Percentiles rank a stretch among this genome's conserved stretches.
phyloP scores from a whole-genome alignment of 2,329 filamentous ascomycete genomes.

The Arthroderma uncinatum region DNA sequence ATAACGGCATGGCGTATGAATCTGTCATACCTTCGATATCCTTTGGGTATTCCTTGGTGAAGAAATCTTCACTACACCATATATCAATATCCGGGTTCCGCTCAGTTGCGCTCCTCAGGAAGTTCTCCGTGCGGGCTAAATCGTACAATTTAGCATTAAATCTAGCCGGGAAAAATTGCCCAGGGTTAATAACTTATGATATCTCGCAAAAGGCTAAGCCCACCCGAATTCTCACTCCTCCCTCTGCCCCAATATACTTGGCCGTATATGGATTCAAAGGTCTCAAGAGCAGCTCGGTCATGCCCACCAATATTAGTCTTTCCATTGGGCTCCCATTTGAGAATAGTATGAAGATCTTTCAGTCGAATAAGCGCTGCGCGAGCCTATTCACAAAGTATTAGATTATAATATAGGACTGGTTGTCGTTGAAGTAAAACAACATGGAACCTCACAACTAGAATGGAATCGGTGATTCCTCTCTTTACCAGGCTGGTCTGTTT shows the following conservation, averaged over 20 bases:
- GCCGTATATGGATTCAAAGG: too few species aligned
- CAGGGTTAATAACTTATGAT: neutral
- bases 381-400: neutral
- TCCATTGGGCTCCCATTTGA: too few species aligned
- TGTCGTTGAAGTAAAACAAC: too few species aligned
- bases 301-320: too few species aligned
- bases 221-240: neutral
- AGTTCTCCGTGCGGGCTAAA: neutral
- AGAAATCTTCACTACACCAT: neutral
- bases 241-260: neutral
- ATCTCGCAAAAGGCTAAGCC: neutral
- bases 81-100: neutral
- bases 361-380: too few species aligned
- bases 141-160: neutral
- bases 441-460: neutral
- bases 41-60: neutral
- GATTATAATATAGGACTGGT: neutral
- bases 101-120: neutral
- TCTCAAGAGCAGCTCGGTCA: too few species aligned
- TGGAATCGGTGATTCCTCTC: neutral
- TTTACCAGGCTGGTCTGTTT: neutral
- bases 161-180: neutral
- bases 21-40: neutral
- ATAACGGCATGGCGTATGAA: neutral
- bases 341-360: too few species aligned